Evolutionary conservation across 176 grass and related monocot genomes (phyloP).

Genomic region (Hordeum marinum): DNA sequence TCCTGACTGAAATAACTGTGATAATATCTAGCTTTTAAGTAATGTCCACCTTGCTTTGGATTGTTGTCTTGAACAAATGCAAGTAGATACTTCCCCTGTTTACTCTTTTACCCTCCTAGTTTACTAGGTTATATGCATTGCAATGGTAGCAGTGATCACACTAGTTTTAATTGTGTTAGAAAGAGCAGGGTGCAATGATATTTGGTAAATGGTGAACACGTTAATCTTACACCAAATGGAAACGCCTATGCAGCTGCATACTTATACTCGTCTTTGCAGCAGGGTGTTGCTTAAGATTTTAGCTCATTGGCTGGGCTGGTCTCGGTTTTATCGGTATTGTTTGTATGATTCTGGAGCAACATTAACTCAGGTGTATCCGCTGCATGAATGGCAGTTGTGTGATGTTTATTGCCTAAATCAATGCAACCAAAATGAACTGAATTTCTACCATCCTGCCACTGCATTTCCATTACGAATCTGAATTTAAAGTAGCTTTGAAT

Average conservation of each 20-base stretch:
- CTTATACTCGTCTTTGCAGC: neutral
- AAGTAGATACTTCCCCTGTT: neutral
- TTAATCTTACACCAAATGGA: neutral
- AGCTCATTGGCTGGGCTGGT: neutral
- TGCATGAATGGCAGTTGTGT: neutral
- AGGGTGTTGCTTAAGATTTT: neutral
- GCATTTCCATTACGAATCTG: neutral
- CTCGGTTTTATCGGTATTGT: neutral
- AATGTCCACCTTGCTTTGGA: slow-evolving; percentile 5
- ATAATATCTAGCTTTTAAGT: slow-evolving; percentile 2
- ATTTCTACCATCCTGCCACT: neutral
- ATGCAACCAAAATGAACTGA: neutral
- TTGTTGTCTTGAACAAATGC: neutral
- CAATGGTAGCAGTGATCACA: neutral
- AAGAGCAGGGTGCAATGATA: neutral
- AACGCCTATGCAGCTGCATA: neutral
- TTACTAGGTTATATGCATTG: neutral
- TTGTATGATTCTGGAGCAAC: neutral
- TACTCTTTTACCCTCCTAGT: neutral
- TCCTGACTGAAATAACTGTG: neutral
- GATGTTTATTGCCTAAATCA: neutral
- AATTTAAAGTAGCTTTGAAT: neutral
- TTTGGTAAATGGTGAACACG: neutral
- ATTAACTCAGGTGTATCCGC: neutral
- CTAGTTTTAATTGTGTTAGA: neutral